Evolutionary conservation across 2,329 filamentous ascomycete genomes (phyloP).

Genomic region (Didymosphaeria variabile): DNA sequence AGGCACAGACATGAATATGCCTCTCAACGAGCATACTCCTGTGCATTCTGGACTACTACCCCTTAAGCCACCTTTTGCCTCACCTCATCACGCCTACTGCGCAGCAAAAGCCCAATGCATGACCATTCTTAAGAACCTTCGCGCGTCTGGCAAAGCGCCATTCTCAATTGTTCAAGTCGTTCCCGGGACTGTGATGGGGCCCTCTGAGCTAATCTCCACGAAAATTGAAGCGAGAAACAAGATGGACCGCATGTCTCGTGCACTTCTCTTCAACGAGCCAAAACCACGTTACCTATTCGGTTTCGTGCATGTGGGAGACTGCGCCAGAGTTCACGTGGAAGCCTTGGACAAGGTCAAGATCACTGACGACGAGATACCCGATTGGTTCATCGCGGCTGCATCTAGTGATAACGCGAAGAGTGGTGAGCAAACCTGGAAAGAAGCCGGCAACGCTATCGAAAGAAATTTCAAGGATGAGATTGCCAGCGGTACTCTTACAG

Average conservation of each 20-base stretch:
- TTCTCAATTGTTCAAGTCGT: conserved; percentile 46
- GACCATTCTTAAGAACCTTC: conserved; percentile 34
- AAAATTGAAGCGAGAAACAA: conserved; percentile 26
- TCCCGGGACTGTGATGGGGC: conserved; percentile 46
- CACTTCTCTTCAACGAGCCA: conserved; percentile 41
- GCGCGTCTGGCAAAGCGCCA: conserved; percentile 16
- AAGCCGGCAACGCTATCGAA: conserved; percentile 33
- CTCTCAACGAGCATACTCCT: conserved; percentile 35
- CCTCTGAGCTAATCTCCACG: conserved; percentile 39
- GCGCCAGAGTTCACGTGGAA: conserved; percentile 43
- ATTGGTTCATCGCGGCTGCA: conserved; percentile 41
- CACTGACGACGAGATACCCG: conserved; percentile 27
- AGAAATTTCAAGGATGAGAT: conserved; percentile 29
- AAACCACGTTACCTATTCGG: conserved; percentile 45
- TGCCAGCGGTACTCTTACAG: conserved; percentile 26
- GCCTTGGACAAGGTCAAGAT: conserved; percentile 34
- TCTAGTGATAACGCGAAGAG: conserved; percentile 30
- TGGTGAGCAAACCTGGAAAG: conserved; percentile 33
- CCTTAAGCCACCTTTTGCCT: conserved; percentile 38
- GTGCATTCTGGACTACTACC: conserved; percentile 32
- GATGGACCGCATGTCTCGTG: conserved; percentile 45
- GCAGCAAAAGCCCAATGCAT: conserved; percentile 47
- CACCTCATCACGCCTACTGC: conserved; percentile 45
- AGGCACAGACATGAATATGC: conserved; percentile 37
- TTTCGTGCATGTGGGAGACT: conserved; percentile 46